These are phyloP conservation scores for Torulaspora delbrueckii DNA, from an alignment of 805 yeast species.

Conservation along the genomic window DNA sequence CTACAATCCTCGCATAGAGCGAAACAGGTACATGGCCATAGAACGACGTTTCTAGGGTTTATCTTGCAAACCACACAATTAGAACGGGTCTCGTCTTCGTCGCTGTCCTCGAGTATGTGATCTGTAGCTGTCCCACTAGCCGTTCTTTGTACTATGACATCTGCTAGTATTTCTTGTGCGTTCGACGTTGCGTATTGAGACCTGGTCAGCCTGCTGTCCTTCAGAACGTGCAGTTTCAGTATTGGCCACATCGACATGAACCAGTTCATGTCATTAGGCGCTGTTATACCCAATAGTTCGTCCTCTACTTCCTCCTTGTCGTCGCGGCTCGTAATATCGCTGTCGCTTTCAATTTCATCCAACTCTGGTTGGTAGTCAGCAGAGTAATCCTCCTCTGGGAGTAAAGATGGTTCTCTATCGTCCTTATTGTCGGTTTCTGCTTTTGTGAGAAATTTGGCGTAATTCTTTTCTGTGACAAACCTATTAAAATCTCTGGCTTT, in stretches of 20 bases:
- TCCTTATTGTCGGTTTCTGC: slow-evolving; percentile 12
- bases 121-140: slow-evolving; percentile 12
- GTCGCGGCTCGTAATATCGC: slow-evolving; percentile 14
- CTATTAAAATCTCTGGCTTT: slow-evolving; percentile 18
- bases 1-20: slow-evolving; percentile 86
- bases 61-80: slow-evolving; percentile 79
- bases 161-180: slow-evolving; percentile 29
- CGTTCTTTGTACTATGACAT: slow-evolving; percentile 30
- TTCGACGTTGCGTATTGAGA: slow-evolving; percentile 32
- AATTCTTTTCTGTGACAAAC: slow-evolving; percentile 29
- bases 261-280: slow-evolving; percentile 19
- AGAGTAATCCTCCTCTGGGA: slow-evolving; percentile 39
- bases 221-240: slow-evolving; percentile 21
- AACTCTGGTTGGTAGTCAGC: slow-evolving; percentile 31
- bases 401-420: slow-evolving; percentile 30
- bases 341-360: slow-evolving; percentile 25
- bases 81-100: slow-evolving; percentile 35
- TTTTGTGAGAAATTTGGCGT: slow-evolving; percentile 18
- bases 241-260: slow-evolving; percentile 30
- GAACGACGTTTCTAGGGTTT: slow-evolving; percentile 65
- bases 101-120: slow-evolving; percentile 17
- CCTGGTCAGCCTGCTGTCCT: slow-evolving; percentile 34
- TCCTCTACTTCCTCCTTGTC: slow-evolving; percentile 6
- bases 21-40: slow-evolving; percentile 93
- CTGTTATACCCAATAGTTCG: not conserved